These are phyloP conservation scores for Ulota crispa DNA, from an alignment of 225 moss, liverwort and hornwort genomes.

Conservation along the genomic window DNA sequence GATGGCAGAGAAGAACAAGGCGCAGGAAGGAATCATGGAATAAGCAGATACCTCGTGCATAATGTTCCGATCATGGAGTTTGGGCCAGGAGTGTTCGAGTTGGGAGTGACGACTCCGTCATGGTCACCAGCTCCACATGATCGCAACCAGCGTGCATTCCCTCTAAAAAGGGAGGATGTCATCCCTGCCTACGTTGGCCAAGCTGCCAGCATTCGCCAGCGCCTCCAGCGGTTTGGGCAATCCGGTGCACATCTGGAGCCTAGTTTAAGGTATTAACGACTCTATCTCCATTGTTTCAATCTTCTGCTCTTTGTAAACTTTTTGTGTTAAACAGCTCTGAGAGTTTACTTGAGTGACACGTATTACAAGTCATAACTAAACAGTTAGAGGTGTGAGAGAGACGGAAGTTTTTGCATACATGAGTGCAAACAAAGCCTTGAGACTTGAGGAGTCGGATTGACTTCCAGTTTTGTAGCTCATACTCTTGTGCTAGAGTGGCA, in stretches of 20 bases:
- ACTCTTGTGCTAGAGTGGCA: neutral
- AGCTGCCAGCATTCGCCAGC: constrained; percentile 67
- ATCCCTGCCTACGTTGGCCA: constrained; percentile 73
- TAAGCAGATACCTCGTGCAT: constrained; percentile 44
- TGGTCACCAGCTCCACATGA: constrained; percentile 21
- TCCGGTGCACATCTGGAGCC: constrained; percentile 62
- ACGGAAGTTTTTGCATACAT: neutral
- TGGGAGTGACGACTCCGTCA: constrained; percentile 58
- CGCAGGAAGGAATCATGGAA: constrained; percentile 45
- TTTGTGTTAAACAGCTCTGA: neutral
- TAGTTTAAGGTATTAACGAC: constrained; percentile 11
- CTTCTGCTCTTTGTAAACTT: neutral
- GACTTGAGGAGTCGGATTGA: neutral
- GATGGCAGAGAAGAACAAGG: constrained; percentile 48
- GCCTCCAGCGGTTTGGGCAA: constrained; percentile 69
- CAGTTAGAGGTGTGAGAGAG: neutral
- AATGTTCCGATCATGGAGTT: constrained; percentile 59
- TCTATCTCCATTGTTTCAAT: neutral
- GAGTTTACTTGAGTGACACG: neutral
- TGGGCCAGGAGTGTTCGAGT: constrained; percentile 86
- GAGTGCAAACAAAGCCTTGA: neutral
- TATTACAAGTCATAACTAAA: neutral
- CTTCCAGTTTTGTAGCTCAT: neutral
- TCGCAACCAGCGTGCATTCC: constrained; percentile 8
- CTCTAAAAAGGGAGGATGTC: constrained; percentile 55